Evolutionary conservation across 2,329 filamentous ascomycete genomes (phyloP).

Genomic region (Pseudonectria buxi): DNA sequence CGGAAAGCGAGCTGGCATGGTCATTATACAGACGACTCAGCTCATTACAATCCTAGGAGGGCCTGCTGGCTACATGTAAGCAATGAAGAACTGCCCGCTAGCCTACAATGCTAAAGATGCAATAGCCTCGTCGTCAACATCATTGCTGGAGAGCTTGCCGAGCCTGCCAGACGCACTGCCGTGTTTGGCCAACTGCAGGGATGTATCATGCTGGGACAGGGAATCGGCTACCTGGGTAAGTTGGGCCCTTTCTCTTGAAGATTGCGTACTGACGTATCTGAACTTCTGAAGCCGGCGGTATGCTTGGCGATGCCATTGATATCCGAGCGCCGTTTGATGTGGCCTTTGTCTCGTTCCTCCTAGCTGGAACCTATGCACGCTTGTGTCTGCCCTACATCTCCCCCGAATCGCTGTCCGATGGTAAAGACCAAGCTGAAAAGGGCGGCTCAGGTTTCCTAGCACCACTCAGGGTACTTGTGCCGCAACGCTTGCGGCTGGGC

Average conservation of each 20-base stretch:
- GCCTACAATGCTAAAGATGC: constrained; percentile 1
- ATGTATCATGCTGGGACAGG: constrained; percentile 59
- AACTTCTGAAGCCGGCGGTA: constrained; percentile 46
- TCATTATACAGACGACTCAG: constrained; percentile 61
- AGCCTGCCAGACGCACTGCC: constrained; percentile 52
- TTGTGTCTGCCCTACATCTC: constrained; percentile 44
- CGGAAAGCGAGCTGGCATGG: constrained; percentile 56
- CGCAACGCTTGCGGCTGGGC: constrained; percentile 45
- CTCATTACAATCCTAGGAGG: constrained; percentile 62
- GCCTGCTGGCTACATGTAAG: constrained; percentile 57
- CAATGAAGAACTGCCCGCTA: accelerated
- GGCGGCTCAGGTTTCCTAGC: constrained; percentile 51
- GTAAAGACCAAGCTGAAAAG: constrained; percentile 21
- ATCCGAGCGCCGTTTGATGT: constrained; percentile 59
- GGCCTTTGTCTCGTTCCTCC: constrained; percentile 50
- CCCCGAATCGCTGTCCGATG: constrained; percentile 31
- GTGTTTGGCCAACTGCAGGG: constrained; percentile 62
- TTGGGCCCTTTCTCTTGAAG: neutral
- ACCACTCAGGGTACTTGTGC: constrained; percentile 54
- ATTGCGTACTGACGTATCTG: neutral
- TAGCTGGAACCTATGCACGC: constrained; percentile 35
- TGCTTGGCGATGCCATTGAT: constrained; percentile 56
- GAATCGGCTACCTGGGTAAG: constrained; percentile 53
- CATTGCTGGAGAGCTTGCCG: constrained; percentile 58
- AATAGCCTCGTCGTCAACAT: constrained; percentile 56